Evolutionary conservation across 371 early-diverging fungal genomes (phyloP).

Genomic region (Syncephalis plumigaleata): DNA sequence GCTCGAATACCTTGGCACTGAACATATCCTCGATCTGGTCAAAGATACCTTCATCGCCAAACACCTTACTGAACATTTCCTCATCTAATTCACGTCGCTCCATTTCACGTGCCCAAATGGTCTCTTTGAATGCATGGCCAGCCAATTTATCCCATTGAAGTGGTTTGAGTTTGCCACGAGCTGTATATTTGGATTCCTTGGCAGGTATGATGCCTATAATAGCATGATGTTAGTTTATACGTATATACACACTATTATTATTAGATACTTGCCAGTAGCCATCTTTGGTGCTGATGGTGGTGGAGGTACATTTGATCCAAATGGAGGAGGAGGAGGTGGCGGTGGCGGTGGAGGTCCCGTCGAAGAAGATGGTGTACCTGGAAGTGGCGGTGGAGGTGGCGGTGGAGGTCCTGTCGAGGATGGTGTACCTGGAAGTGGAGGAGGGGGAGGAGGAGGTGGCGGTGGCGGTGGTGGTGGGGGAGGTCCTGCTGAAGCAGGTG

Average conservation of each 20-base stretch:
- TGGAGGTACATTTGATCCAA: constrained; percentile 8
- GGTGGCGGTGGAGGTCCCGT: constrained; percentile 13
- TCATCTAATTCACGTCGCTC: constrained; percentile 31
- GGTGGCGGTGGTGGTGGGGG: constrained; percentile 21
- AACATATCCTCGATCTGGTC: constrained; percentile 50
- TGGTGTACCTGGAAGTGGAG: no score
- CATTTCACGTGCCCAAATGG: constrained; percentile 32
- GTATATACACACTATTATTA: no score
- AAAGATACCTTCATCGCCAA: constrained; percentile 40
- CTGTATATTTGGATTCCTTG: constrained; percentile 2
- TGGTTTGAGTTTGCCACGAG: constrained; percentile 50
- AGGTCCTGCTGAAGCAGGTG: constrained; percentile 1
- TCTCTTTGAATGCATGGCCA: constrained; percentile 31
- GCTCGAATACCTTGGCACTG: constrained; percentile 40
- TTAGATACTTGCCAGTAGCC: no score
- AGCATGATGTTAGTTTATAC: no score
- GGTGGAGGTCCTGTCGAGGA: no score
- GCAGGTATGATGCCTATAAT: constrained; percentile 1
- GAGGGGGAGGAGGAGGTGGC: no score
- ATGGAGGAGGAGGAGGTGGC: constrained; percentile 17
- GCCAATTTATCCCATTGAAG: constrained; percentile 75
- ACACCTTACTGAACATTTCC: constrained; percentile 14
- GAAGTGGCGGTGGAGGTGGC: constrained; percentile 12
- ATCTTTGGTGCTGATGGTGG: constrained; percentile 8
- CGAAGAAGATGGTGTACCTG: constrained; percentile 2